A percentile compares a stretch with the other conserved stretches of the same genome.
These are phyloP conservation scores for barrel medic (Medicago truncatula) DNA, from an alignment of 306 rosid genomes.

Conservation along the genomic window DNA sequence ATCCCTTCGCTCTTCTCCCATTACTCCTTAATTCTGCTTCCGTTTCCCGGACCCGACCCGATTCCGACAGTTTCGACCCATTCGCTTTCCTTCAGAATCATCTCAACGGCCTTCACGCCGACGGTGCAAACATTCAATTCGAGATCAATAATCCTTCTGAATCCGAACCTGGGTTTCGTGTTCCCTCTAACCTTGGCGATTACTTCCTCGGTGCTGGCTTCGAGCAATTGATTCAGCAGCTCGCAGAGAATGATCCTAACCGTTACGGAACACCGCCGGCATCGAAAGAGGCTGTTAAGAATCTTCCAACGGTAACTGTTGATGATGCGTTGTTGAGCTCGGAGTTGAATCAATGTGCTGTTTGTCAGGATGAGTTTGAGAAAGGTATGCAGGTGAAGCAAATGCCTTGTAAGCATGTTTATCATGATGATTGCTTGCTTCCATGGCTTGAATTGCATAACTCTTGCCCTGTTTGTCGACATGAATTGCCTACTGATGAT, in stretches of 20 bases:
- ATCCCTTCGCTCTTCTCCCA: conserved; percentile 47
- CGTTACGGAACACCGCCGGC: conserved; percentile 95
- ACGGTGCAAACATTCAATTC: conserved; percentile 80
- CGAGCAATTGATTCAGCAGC: conserved; percentile 96
- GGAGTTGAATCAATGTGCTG: conserved; percentile 92
- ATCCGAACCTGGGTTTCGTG: conserved; percentile 62
- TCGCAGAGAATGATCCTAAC: conserved; percentile 93
- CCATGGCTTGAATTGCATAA: conserved; percentile 94
- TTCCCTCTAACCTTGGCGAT: conserved; percentile 72
- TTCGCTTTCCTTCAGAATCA: conserved; percentile 76
- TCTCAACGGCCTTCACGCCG: conserved; percentile 63
- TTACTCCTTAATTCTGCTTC: conserved; percentile 52
- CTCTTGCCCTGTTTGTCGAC: conserved; percentile 93
- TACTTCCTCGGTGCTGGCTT: conserved; percentile 94
- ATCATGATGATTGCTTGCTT: conserved; percentile 73
- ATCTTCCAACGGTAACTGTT: conserved; percentile 62
- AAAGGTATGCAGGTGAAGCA: conserved; percentile 71
- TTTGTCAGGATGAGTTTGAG: conserved; percentile 91
- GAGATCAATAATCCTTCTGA: conserved; percentile 62
- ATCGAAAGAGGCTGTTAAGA: conserved; percentile 67
- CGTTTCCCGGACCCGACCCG: conserved; percentile 50
- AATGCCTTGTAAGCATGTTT: conserved; percentile 94
- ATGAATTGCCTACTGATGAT: conserved; percentile 91
- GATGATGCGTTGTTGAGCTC: conserved; percentile 66
- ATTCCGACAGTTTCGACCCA: conserved; percentile 74